phyloP scores from a whole-genome alignment of 2,329 filamentous ascomycete species.

The Alternaria sp. region DNA sequence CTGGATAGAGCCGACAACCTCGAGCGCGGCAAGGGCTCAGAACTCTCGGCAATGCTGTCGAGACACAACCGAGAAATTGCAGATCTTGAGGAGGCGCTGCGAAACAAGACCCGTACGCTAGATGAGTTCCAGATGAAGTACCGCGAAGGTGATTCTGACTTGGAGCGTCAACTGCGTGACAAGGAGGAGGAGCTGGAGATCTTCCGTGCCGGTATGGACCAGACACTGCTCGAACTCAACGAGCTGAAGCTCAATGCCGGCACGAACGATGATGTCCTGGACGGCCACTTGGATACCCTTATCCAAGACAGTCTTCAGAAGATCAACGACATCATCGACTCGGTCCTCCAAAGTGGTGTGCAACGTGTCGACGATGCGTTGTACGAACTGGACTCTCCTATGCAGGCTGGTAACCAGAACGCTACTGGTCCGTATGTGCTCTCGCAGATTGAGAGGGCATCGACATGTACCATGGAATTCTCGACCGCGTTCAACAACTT shows the following conservation, averaged over 20 bases:
- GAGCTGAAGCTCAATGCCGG: slow-evolving; percentile 72
- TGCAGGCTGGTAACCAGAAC: slow-evolving; percentile 99
- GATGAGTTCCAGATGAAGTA: slow-evolving; percentile 83
- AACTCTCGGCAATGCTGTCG: slow-evolving; percentile 91
- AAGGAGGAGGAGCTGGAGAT: slow-evolving; percentile 99
- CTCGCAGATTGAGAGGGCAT: slow-evolving; percentile 97
- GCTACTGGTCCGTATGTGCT: slow-evolving; percentile 93
- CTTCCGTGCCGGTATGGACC: slow-evolving; percentile 97
- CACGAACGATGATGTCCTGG: slow-evolving; percentile 79
- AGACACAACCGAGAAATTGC: slow-evolving; percentile 98
- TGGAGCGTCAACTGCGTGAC: slow-evolving; percentile 84
- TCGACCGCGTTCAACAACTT: slow-evolving; percentile 98
- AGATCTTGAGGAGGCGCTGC: slow-evolving; percentile 90
- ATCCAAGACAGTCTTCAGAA: slow-evolving; percentile 87
- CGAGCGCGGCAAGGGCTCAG: slow-evolving; percentile 91
- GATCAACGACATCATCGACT: slow-evolving; percentile 97
- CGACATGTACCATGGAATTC: slow-evolving; percentile 93
- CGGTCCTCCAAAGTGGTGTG: slow-evolving; percentile 90
- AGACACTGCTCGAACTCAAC: slow-evolving; percentile 90
- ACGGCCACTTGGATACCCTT: slow-evolving; percentile 89
- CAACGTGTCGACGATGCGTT: slow-evolving; percentile 94
- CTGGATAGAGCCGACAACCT: slow-evolving; percentile 90
- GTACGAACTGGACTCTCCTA: slow-evolving; percentile 95
- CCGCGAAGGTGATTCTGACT: slow-evolving; percentile 81
- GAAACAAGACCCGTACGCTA: slow-evolving; percentile 84